Evolutionary conservation across 768 basidiomycete species (phyloP), one percentile per base, ranked within the genome.

Genomic region (Pulveroboletus sp.): DNA sequence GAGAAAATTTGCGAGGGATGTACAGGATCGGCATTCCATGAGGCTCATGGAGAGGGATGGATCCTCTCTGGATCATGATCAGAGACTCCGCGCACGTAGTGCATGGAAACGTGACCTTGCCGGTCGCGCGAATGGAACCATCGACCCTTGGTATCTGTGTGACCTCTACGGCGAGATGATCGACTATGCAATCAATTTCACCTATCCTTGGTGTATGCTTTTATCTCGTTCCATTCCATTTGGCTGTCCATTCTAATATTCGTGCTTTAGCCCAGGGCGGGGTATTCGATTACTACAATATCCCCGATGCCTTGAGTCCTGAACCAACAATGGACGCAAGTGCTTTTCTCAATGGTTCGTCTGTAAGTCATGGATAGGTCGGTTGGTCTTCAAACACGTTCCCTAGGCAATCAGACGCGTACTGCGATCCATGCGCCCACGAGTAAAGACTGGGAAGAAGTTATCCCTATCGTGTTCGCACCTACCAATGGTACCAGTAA

Each of bases 111-210:
- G 79, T 41, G 73, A 76, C 61, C 66, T 83, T 11, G 69, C 65
- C 18, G 68, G 64, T 26, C 70, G 78, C 30, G 64, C 77, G 1
- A 81, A 80, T 54, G 81, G 76, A 9, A 79, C 77, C 2, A 74
- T 84, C 41, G 76, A 83, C 57, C 64, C 78, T 28, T 80, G 79
- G 82, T 84, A 84, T 40, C 80, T 81, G 5, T 89, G 87, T 65
- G 71, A 80, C 47, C 61, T 87, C 9, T 74, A 79, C 42, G 78
- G 82, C 50, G 79, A 83, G 69, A 76, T 83, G 66, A 58, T 84
- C 30, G 86, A 88, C 65, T 88, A 88, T 55, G 83, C 85, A 13
- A 45, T 80, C 51, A 89, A 89, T 59, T 87, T 74, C 59, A 84
- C 86, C 1, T 80, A 74, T 59, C 86, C 86, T 2, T 78, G 77